phyloP scores from a whole-genome alignment of 805 yeast species.

The Torulaspora microellipsoides region DNA sequence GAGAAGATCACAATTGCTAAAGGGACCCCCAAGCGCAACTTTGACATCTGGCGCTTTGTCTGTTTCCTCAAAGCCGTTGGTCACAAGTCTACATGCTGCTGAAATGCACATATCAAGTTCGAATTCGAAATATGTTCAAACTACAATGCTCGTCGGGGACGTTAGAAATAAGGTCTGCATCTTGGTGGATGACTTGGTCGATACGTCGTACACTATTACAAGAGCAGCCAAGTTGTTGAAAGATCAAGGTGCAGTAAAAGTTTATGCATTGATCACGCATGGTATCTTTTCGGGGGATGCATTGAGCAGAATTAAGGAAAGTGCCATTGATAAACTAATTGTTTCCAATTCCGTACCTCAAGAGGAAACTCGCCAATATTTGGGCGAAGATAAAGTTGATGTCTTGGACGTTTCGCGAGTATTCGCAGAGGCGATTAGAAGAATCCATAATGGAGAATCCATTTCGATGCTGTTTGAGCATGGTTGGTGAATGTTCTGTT shows the following conservation, averaged over 20 bases:
- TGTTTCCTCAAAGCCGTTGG: slow-evolving; percentile 20
- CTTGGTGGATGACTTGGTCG: slow-evolving; percentile 89
- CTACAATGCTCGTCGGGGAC: slow-evolving; percentile 95
- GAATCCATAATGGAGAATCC: slow-evolving; percentile 96
- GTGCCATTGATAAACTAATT: slow-evolving; percentile 75
- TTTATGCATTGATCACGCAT: slow-evolving; percentile 86
- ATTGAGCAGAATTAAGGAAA: slow-evolving; percentile 56
- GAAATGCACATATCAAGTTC: slow-evolving; percentile 26
- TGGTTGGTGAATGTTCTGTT: slow-evolving; percentile 37
- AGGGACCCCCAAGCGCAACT: slow-evolving; percentile 35
- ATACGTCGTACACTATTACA: slow-evolving; percentile 86
- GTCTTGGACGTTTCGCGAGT: slow-evolving; percentile 84
- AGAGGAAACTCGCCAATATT: slow-evolving; percentile 44
- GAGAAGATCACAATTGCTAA: slow-evolving; percentile 49
- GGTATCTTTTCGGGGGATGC: slow-evolving; percentile 95
- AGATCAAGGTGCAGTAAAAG: slow-evolving; percentile 86
- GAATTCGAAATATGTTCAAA: slow-evolving; percentile 46
- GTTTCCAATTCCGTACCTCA: slow-evolving; percentile 94
- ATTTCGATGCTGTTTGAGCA: slow-evolving; percentile 91
- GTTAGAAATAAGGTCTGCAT: slow-evolving; percentile 83
- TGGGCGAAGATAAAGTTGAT: slow-evolving; percentile 58
- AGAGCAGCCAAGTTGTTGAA: slow-evolving; percentile 89
- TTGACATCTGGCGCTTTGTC: slow-evolving; percentile 27
- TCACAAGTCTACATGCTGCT: slow-evolving; percentile 14
- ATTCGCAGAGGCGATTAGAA: slow-evolving; percentile 90